Conservation (phyloP, 345 rosid species). For the Aquilaria sinensis region DNA sequence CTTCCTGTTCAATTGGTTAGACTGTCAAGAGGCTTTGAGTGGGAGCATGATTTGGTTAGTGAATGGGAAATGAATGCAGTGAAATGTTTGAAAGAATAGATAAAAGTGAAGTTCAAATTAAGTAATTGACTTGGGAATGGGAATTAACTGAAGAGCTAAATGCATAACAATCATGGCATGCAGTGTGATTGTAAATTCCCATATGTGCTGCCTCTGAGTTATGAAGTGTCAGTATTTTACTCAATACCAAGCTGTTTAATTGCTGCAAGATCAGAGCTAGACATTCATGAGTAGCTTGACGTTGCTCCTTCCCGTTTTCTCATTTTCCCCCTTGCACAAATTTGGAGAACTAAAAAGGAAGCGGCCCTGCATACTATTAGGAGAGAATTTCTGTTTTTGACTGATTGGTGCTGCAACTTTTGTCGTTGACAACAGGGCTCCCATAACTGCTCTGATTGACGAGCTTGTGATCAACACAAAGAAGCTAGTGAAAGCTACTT, state of each 20-base stretch:
- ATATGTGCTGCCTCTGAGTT: neutral
- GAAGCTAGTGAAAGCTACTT: constrained; percentile 57
- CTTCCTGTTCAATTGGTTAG: too few species aligned
- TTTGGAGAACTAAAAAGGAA: neutral
- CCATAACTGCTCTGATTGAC: constrained; percentile 52
- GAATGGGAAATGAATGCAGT: too few species aligned
- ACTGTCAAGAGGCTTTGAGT: too few species aligned
- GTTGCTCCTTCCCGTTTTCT: neutral
- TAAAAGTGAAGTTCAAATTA: too few species aligned
- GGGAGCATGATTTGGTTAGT: too few species aligned
- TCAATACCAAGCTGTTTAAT: neutral
- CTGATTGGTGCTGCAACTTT: neutral
- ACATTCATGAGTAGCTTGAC: too few species aligned
- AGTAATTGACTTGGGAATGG: too few species aligned
- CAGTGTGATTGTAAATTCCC: neutral
- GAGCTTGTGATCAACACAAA: constrained; percentile 54
- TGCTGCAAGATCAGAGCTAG: too few species aligned
- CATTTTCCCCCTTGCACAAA: neutral
- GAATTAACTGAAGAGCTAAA: too few species aligned
- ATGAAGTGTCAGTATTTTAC: neutral
- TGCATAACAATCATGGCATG: too few species aligned
- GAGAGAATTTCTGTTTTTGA: neutral
- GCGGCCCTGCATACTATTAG: neutral
- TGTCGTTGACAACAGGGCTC: constrained; percentile 40
- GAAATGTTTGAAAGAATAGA: too few species aligned